Base-by-base conservation (phyloP, 768 basidiomycete genomes). In the Rhizopogon sp. region DNA sequence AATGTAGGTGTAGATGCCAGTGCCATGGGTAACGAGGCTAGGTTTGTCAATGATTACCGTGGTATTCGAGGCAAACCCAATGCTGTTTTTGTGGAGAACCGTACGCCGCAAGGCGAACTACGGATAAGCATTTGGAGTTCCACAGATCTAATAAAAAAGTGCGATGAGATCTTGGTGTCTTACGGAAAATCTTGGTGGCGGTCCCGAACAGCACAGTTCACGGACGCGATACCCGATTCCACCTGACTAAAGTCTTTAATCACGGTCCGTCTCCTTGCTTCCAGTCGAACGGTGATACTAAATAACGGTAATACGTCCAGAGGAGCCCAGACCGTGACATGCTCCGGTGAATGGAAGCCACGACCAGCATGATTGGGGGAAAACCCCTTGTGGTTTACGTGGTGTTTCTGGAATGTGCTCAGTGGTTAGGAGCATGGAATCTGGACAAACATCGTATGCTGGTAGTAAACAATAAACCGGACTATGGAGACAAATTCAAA, bases 1-100 rank as follows among this genome's bases (percentile, higher is more conserved):
- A 85, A 75, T 62, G 79, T 94, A 17, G 93, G 92, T 1, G 76
- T 90, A 40, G 93, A 97, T 66, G 92, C 93, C 17, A 74, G 75
- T 29, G 60, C 43, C 3, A 81, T 81, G 75, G 94, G 94, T 29
- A 97, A 95, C 70, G 90, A 93, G 68, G 87, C 87, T 1, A 76
- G 94, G 63, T 94, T 96, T 66, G 77, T 92, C 56, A 97, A 97
- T 62, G 94, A 96, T 73, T 98, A 87, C 70, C 80, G 94, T 53
- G 90, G 92, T 2, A 75, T 93, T n/a, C 72, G 66, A 47, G 66
- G 69, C 22, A 85, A 75, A 64, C 83, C 90, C 4, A 93, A 93
- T 60, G 87, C 84, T 0, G 60, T 80, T 29, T 93, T 93, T 61
- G 72, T 76, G 49, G 89, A 91, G 41, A 69, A 71, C 39, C 72